Evolutionary conservation across 2,329 filamentous ascomycete genomes (phyloP).

Genomic region (Conoideocrella luteorostrata): DNA sequence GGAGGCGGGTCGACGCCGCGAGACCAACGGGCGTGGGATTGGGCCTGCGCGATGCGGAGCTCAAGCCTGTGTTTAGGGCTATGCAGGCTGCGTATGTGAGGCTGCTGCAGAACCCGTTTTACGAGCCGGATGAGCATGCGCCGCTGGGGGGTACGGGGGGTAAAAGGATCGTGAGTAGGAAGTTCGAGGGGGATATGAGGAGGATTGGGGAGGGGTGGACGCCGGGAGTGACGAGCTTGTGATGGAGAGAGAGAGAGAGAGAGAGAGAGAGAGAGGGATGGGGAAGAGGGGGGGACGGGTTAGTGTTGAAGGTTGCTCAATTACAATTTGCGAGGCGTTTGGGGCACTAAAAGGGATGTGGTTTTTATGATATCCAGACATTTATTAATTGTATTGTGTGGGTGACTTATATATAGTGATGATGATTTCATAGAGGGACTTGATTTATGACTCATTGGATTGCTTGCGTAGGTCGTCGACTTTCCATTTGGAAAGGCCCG

Average conservation of each 20-base stretch:
- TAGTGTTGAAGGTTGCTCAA: slow-evolving; percentile 19
- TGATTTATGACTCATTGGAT: slow-evolving; percentile 10
- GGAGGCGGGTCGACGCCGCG: slow-evolving; percentile 43
- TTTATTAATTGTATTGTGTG: not conserved
- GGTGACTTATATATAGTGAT: not conserved
- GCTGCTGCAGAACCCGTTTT: slow-evolving; percentile 91
- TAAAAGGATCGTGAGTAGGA: slow-evolving; percentile 72
- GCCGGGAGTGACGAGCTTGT: slow-evolving; percentile 61
- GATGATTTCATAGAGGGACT: not conserved
- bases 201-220: slow-evolving; percentile 81
- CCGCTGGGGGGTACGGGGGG: slow-evolving; percentile 49
- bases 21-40: slow-evolving; percentile 44
- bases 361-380: not conserved
- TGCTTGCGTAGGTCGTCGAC: slow-evolving; percentile 26
- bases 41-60: slow-evolving; percentile 76
- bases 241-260: slow-evolving; percentile 15
- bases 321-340: slow-evolving; percentile 4
- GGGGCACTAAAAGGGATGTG: too few species aligned
- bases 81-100: slow-evolving; percentile 89
- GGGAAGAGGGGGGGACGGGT: slow-evolving; percentile 5
- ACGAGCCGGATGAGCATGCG: slow-evolving; percentile 76
- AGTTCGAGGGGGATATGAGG: slow-evolving; percentile 76
- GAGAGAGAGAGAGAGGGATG: not conserved
- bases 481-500: slow-evolving; percentile 32
- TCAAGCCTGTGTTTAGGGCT: slow-evolving; percentile 84